phyloP scores from a whole-genome alignment of 257 asterid species.

The Solanum sejunctum region DNA sequence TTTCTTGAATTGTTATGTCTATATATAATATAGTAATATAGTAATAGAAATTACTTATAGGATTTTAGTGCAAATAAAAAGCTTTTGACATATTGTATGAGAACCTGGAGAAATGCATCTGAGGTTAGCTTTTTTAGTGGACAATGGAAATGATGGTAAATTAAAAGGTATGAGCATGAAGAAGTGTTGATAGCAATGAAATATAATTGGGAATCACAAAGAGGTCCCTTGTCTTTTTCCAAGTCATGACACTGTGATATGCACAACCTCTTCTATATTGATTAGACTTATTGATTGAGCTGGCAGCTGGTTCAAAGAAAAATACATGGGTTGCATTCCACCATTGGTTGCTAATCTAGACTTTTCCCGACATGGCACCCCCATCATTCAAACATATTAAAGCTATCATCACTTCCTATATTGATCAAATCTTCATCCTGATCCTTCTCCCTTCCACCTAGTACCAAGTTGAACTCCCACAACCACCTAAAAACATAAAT shows the following conservation, averaged over 20 bases:
- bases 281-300: conserved; percentile 3
- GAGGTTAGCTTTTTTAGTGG: not conserved
- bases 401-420: conserved; percentile 29
- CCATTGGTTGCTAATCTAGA: conserved; percentile 53
- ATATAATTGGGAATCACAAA: conserved; percentile 12
- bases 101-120: not conserved
- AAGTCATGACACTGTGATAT: conserved; percentile 32
- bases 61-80: not conserved
- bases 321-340: conserved; percentile 65
- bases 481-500: not conserved
- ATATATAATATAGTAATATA: not conserved
- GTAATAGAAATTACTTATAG: not conserved
- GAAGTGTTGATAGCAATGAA: conserved; percentile 35
- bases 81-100: not conserved
- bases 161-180: conserved; percentile 77
- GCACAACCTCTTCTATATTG: conserved; percentile 61
- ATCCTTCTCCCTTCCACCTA: conserved; percentile 21
- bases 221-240: conserved; percentile 55
- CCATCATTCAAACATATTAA: not conserved
- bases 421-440: conserved; percentile 52
- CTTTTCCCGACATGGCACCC: conserved; percentile 40
- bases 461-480: not conserved
- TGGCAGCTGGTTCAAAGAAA: conserved; percentile 42
- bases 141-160: conserved; percentile 53
- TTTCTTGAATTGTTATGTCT: not conserved